Evolutionary conservation across 2,329 filamentous ascomycete genomes (phyloP).

Genomic region (Lecanicillium sp.): DNA sequence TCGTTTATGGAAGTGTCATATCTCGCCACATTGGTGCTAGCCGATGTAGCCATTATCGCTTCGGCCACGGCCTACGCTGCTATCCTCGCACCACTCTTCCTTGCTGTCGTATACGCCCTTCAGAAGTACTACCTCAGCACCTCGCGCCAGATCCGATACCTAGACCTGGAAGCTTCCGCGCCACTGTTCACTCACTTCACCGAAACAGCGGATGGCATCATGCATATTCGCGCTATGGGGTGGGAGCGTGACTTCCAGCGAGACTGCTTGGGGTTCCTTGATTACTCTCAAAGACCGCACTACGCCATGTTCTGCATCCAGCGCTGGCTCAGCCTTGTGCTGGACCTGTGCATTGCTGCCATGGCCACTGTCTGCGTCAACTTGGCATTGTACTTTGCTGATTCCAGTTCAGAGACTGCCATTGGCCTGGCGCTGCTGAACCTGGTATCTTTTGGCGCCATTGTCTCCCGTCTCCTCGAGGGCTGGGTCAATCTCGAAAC

Average conservation of each 20-base stretch:
- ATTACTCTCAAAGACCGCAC: constrained; percentile 46
- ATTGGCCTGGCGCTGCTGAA: constrained; percentile 12
- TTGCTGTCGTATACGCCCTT: constrained; percentile 21
- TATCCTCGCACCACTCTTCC: constrained; percentile 21
- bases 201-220: constrained; percentile 39
- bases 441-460: constrained; percentile 21
- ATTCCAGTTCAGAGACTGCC: constrained; percentile 7
- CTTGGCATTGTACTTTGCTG: constrained; percentile 28
- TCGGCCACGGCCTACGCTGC: constrained; percentile 24
- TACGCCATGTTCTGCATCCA: constrained; percentile 50
- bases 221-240: constrained; percentile 46
- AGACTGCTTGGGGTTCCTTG: constrained; percentile 40
- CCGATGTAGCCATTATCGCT: constrained; percentile 18
- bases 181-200: constrained; percentile 31
- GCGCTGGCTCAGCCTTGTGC: constrained; percentile 45
- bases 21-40: constrained; percentile 19
- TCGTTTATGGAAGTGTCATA: constrained; percentile 11
- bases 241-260: constrained; percentile 40
- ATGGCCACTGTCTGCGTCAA: constrained; percentile 40
- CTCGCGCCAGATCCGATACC: constrained; percentile 28
- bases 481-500: constrained; percentile 17
- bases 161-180: constrained; percentile 30
- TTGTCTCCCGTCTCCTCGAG: constrained; percentile 22
- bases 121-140: constrained; percentile 29
- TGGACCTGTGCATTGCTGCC: constrained; percentile 40